Base-by-base conservation (phyloP, 106 monocot genomes). In the Acorus gramineus region DNA sequence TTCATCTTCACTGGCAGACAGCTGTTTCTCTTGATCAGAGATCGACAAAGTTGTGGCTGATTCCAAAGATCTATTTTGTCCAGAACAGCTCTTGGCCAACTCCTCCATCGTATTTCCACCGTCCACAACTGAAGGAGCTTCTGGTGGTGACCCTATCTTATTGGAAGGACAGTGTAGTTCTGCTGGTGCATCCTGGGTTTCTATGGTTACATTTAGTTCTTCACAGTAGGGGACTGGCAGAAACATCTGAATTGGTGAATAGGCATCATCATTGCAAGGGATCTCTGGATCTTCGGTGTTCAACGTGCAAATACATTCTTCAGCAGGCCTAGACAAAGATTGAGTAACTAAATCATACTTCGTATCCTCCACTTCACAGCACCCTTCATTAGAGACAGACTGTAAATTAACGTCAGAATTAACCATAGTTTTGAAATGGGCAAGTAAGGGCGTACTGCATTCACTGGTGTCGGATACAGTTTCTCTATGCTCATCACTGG, bases 271-370 rank as follows among this genome's bases (percentile, higher is more conserved):
- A 70, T 90, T 90, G 66, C 72, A 69, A 14, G 95, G 95, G 55
- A 96, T 75, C 46, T 90, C 95, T 9, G 56, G 55, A 75, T 85
- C 85, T 77, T 96, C 82, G 5, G 81, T 85, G 61, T 90, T 96
- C 56, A 96, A 58, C 11, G 49, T 13, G 53, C 95, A 96, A 65
- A 69, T 63, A 61, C 69, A 52, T 10, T 66, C 11, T 68, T 78
- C 71, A 13, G 7, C 43, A 69, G 76, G 60, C 47, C 65, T 65
- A 70, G 7, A 68, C 63, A 4, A 63, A 57, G 47, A 66, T 47
- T 66, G 66, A 55, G 49, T 61, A 57, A 50, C 60, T 47, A 47
- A 58, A 44, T 10, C 62, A 54, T 48, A 52, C 6, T 57, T 62
- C 74, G 45, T 7, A 60, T 68, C 11, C 71, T 64, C 69, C 64